Evolutionary conservation across 177 flowering plant genomes (phyloP).

Genomic region (Tripterygium wilfordii): DNA sequence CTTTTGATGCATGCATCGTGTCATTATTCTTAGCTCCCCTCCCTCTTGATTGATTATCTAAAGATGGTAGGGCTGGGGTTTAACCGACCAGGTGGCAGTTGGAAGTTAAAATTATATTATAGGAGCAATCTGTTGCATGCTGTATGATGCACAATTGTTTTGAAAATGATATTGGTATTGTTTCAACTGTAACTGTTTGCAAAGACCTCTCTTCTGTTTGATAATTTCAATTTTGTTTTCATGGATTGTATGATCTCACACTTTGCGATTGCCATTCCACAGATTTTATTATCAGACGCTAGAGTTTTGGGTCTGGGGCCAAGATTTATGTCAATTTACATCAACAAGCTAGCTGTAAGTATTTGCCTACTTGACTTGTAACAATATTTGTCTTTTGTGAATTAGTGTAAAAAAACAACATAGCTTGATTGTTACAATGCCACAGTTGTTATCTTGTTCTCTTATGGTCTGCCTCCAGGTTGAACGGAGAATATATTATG

Average conservation of each 20-base stretch:
- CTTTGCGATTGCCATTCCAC: constrained; percentile 14
- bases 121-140: too few relatives aligned
- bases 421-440: not conserved
- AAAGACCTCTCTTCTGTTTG: not conserved
- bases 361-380: not conserved
- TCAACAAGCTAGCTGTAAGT: constrained; percentile 72
- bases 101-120: too few relatives aligned
- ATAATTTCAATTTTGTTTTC: not conserved
- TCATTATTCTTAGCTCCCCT: too few relatives aligned
- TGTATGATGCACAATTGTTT: too few relatives aligned
- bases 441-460: not conserved
- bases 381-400: not conserved
- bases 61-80: too few relatives aligned
- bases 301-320: constrained; percentile 91
- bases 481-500: constrained; percentile 87
- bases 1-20: too few relatives aligned
- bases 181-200: too few relatives aligned
- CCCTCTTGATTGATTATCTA: too few relatives aligned
- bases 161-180: too few relatives aligned
- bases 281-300: constrained; percentile 73
- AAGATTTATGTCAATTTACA: constrained; percentile 81
- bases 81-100: too few relatives aligned
- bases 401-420: too few relatives aligned
- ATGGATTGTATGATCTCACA: not conserved
- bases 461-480: constrained; percentile 33